Evolutionary conservation across 306 rosid species (phyloP).

Genomic region (Malus domestica): ASM211411v1 NC_041789.1:2966501-2967000

Average conservation of each 20-base stretch:
- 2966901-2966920: background rate
- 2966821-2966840: constrained; percentile 95
- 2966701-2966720: constrained; percentile 14
- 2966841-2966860: constrained; percentile 1
- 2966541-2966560: constrained; percentile 22
- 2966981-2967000: background rate
- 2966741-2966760: constrained; percentile 86
- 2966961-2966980: background rate
- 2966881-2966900: background rate
- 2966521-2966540: constrained; percentile 6
- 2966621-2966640: constrained; percentile 49
- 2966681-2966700: background rate
- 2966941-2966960: background rate
- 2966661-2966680: constrained; percentile 14
- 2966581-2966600: constrained; percentile 67
- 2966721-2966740: constrained; percentile 14
- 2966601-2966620: constrained; percentile 78
- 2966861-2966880: background rate
- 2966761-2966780: constrained; percentile 98
- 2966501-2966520: constrained; percentile 18
- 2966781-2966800: constrained; percentile 66
- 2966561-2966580: constrained; percentile 47
- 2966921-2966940: background rate
- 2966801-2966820: constrained; percentile 91
- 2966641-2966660: constrained; percentile 14